Evolutionary conservation across 257 asterid species (phyloP), one percentile per base, ranked within the genome.

Genomic region (Ligustrum vulgare): DNA sequence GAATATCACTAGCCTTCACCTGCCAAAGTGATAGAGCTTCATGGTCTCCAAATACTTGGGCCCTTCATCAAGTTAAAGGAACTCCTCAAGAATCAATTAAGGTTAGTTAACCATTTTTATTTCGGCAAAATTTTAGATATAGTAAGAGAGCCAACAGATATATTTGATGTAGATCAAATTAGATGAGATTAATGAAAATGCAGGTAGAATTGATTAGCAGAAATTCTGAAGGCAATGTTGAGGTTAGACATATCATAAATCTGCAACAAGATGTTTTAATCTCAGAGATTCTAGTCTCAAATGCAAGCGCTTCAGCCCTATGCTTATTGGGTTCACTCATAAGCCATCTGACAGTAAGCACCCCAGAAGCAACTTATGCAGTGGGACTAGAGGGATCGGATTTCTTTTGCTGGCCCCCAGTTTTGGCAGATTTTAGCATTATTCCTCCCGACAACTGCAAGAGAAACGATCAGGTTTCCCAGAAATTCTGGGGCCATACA

Each of bases 311-410:
- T 49, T 74, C 84, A 36, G 70, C 91, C 28, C 66, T 89, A 35
- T 75, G 28, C 10, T 56, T 93, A 28, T 34, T 12, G 75, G 98
- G 98, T 18, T 87, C 88, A 8, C 23, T 88, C 75, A 60, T 90
- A 6, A 89, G 96, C 75, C 97, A 91, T 80, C 83, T 90, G 28
- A 74, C 87, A 0, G 88, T 84, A 54, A 93, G 98, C 86, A 93
- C 96, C 10, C 97, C 97, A 2, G 96, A 90, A 56, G 96, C 96
- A 67, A 83, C 87, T 22, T 90, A 85, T 41, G 92, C 95, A 6
- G 32, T 87, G 39, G 98, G 98, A 67, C 71, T 90, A 37, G 79
- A 88, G 78, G 89, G 91, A 39, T 91, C 97, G 8, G 92, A 90
- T 78, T 93, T 85, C 83, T 83, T 77, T 39, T 72, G n/a, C 39